phyloP scores from a whole-genome alignment of 2,329 filamentous ascomycete species.

The Fusarium sp. region DNA sequence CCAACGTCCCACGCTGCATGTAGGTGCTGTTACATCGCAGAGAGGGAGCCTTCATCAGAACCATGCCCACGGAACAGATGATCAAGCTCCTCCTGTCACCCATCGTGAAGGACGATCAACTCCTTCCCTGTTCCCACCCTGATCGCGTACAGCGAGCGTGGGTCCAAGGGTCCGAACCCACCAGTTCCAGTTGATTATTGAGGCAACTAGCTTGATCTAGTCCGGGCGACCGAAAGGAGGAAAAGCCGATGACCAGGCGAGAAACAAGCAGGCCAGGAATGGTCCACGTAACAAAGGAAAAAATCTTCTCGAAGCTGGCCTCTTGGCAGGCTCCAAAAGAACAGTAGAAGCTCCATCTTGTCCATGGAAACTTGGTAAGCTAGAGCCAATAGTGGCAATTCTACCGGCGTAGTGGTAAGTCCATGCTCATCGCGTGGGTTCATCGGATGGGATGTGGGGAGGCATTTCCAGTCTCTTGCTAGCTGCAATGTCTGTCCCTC shows the following conservation, averaged over 20 bases:
- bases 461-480: neutral
- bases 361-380: neutral
- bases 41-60: neutral
- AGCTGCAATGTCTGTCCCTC: neutral
- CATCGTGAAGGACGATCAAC: neutral
- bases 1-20: neutral
- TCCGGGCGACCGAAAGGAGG: neutral
- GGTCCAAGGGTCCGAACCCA: neutral
- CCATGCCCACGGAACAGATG: neutral
- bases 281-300: neutral
- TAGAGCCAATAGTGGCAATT: neutral
- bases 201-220: neutral
- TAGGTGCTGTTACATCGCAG: neutral
- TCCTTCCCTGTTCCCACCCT: neutral
- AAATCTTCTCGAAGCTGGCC: neutral
- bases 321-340: slow-evolving; percentile 1
- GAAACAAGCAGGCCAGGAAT: neutral
- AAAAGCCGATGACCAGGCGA: neutral
- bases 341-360: neutral
- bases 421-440: neutral
- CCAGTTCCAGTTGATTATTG: neutral
- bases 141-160: neutral
- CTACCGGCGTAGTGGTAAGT: neutral
- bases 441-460: slow-evolving; percentile 8
- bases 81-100: neutral